Conservation (phyloP, 352 stramenopile species). For the Poterioochromonas sp. region DNA sequence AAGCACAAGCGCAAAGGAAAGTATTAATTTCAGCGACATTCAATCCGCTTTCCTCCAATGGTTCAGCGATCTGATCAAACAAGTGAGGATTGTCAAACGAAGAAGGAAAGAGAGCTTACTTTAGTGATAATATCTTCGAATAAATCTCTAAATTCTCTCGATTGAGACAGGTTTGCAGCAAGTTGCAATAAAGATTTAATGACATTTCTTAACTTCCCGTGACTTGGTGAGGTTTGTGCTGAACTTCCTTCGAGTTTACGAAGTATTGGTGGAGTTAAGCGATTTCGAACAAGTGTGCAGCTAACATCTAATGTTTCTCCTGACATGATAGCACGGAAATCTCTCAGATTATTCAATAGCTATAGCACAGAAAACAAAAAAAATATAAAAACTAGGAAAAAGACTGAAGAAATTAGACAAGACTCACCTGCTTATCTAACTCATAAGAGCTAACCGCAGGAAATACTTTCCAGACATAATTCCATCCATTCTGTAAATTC, state of each 20-base stretch:
- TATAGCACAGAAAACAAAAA: not conserved
- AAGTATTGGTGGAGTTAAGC: not conserved
- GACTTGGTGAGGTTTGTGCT: not conserved
- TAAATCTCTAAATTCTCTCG: slow-evolving; percentile 20
- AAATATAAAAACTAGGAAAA: not conserved
- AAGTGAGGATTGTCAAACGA: not conserved
- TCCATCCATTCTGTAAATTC: not conserved
- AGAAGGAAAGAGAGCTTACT: not conserved
- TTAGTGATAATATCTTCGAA: slow-evolving; percentile 12
- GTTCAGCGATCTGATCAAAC: not conserved
- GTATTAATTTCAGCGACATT: not conserved
- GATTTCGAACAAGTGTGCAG: not conserved
- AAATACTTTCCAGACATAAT: not conserved
- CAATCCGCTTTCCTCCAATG: slow-evolving; percentile 4
- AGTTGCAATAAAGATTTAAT: not conserved
- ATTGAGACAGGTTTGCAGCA: not conserved
- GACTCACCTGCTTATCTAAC: not conserved
- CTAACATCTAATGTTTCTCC: not conserved
- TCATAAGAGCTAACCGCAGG: not conserved
- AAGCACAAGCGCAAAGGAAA: not conserved
- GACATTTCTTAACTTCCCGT: not conserved
- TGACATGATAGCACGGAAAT: not conserved
- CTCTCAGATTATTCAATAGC: not conserved
- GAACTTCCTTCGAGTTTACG: not conserved
- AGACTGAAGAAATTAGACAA: not conserved